phyloP scores from a whole-genome alignment of 2,329 filamentous ascomycete species.

The Xylariales sp. region DNA sequence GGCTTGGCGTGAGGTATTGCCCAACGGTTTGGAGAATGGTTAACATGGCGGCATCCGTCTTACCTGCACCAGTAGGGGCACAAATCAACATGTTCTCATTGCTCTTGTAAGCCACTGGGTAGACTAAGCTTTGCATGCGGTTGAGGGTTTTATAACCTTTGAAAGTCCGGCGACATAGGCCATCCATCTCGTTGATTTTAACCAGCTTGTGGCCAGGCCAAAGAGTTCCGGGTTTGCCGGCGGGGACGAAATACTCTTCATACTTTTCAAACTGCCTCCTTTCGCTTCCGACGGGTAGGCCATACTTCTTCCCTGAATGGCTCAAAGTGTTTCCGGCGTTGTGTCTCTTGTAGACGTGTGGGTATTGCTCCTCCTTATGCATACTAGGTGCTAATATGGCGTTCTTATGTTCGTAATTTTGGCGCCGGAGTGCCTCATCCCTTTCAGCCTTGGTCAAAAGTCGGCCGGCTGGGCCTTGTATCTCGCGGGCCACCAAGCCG shows the following conservation, averaged over 20 bases:
- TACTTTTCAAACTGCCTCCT: constrained; percentile 80
- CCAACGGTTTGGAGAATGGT: constrained; percentile 91
- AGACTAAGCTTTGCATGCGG: constrained; percentile 97
- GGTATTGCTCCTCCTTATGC: constrained; percentile 81
- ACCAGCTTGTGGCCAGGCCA: constrained; percentile 80
- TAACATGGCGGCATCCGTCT: constrained; percentile 98
- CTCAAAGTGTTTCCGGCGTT: constrained; percentile 88
- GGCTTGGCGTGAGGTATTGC: constrained; percentile 85
- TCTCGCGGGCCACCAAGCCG: constrained; percentile 52
- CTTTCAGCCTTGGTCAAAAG: constrained; percentile 82
- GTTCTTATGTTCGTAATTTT: constrained; percentile 87
- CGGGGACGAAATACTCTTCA: constrained; percentile 89
- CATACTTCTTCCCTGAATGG: constrained; percentile 82
- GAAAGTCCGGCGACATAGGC: constrained; percentile 90
- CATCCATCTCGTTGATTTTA: constrained; percentile 84
- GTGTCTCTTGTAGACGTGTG: constrained; percentile 90
- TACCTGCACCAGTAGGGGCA: constrained; percentile 96
- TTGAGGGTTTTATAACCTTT: constrained; percentile 93
- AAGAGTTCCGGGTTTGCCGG: constrained; percentile 79
- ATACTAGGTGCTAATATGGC: constrained; percentile 76
- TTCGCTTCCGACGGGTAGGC: constrained; percentile 79
- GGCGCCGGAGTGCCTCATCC: constrained; percentile 78
- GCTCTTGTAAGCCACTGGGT: constrained; percentile 93
- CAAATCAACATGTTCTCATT: constrained; percentile 99
- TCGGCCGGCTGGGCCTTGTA: constrained; percentile 56